phyloP scores from a whole-genome alignment of 495 filamentous ascomycete genomes.

The Pyrenopolyporus hunteri region DNA sequence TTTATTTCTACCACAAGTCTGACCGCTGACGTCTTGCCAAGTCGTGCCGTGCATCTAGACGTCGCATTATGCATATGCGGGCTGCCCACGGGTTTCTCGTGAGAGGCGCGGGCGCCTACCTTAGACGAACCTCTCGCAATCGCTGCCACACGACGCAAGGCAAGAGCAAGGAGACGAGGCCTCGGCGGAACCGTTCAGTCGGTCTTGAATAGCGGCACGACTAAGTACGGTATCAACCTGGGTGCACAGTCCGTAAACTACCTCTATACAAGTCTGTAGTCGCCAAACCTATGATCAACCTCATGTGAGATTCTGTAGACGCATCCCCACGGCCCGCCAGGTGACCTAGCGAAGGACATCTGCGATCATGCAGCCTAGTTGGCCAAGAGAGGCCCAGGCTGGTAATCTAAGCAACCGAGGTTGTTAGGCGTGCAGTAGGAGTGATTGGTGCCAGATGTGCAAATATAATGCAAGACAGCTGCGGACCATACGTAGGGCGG shows the following conservation, averaged over 20 bases:
- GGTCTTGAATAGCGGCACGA: not conserved
- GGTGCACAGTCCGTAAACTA: too few relatives aligned
- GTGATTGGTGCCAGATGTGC: slow-evolving; percentile 35
- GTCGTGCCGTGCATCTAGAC: slow-evolving; percentile 15
- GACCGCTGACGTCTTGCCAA: slow-evolving; percentile 25
- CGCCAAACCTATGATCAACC: not conserved
- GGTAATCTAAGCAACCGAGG: slow-evolving; percentile 20
- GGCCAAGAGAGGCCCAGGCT: slow-evolving; percentile 10
- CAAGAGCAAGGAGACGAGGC: not conserved
- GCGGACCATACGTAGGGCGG: slow-evolving; percentile 3
- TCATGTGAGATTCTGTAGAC: not conserved
- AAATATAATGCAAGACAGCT: slow-evolving; percentile 22
- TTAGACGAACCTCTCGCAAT: too few relatives aligned
- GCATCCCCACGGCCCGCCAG: slow-evolving; percentile 12
- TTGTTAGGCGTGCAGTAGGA: slow-evolving; percentile 10
- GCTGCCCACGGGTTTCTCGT: slow-evolving; percentile 13
- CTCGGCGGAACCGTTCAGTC: not conserved
- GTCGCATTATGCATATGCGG: slow-evolving; percentile 36
- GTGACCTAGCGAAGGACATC: slow-evolving; percentile 8
- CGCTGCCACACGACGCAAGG: too few relatives aligned
- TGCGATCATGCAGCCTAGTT: slow-evolving; percentile 24
- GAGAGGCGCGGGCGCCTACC: too few relatives aligned
- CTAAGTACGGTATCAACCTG: too few relatives aligned
- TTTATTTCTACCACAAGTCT: slow-evolving; percentile 6
- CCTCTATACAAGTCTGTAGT: not conserved